Conservation (phyloP, 148 eudicot genomes). For the Diospyros lotus region DNA sequence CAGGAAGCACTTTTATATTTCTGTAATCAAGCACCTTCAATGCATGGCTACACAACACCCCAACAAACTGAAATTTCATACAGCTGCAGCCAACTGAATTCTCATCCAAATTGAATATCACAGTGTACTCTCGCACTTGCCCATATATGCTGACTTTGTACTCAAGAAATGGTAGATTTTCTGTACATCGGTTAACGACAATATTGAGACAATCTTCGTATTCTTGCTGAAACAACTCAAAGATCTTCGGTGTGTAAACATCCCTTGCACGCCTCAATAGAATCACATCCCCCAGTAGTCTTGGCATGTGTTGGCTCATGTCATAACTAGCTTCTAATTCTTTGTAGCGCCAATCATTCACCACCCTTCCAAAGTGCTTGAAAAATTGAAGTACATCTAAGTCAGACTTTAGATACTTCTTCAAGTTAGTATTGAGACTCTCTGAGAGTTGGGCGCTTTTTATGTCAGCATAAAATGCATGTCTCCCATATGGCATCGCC, state of each 20-base stretch:
- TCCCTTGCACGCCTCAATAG: conserved; percentile 20
- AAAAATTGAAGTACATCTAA: conserved; percentile 18
- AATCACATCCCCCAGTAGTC: conserved; percentile 21
- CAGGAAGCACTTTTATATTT: conserved; percentile 27
- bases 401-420: conserved; percentile 20
- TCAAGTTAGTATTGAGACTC: conserved; percentile 16
- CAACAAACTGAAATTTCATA: conserved; percentile 25
- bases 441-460: conserved; percentile 20
- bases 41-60: conserved; percentile 32
- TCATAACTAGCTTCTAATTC: conserved; percentile 23
- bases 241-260: conserved; percentile 23
- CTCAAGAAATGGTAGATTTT: conserved; percentile 1
- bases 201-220: conserved; percentile 23
- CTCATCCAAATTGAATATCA: conserved; percentile 8
- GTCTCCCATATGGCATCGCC: conserved; percentile 23
- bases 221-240: conserved; percentile 28
- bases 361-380: conserved; percentile 25
- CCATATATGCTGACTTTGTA: conserved; percentile 19
- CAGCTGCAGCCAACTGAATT: conserved; percentile 24
- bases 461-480: conserved; percentile 26
- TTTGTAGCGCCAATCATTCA: conserved; percentile 24
- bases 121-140: conserved; percentile 15
- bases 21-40: conserved; percentile 31
- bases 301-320: conserved; percentile 22
- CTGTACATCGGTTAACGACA: conserved; percentile 13